A percentile compares a stretch with the other conserved stretches of the same genome.
These are phyloP conservation scores for Neodidymelliopsis sp. DNA, from an alignment of 2,329 filamentous ascomycete species.

Conservation along the genomic window DNA sequence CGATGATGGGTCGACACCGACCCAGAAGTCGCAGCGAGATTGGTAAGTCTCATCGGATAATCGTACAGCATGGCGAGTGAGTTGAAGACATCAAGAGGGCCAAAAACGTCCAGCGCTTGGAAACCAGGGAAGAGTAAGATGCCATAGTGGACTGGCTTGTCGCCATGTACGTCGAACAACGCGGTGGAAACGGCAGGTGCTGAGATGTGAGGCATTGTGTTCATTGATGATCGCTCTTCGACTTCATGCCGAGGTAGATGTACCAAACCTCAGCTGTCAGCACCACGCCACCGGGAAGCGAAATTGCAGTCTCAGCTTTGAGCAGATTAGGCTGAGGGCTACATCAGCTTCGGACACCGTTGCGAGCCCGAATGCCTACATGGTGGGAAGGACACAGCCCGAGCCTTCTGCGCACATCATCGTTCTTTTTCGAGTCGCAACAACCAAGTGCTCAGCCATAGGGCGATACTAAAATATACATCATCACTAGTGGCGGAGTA, in stretches of 20 bases:
- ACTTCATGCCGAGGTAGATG: constrained; percentile 10
- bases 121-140: constrained; percentile 33
- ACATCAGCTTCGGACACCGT: background rate
- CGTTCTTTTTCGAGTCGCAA: too few relatives aligned
- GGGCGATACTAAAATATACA: too few relatives aligned
- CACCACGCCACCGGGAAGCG: constrained; percentile 11
- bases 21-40: constrained; percentile 30
- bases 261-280: constrained; percentile 11
- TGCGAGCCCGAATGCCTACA: too few relatives aligned
- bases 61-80: constrained; percentile 37
- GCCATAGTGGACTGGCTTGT: constrained; percentile 30
- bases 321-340: constrained; percentile 10
- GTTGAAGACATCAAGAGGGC: constrained; percentile 56
- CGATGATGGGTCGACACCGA: constrained; percentile 34
- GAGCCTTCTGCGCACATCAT: too few relatives aligned
- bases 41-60: constrained; percentile 38
- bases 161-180: constrained; percentile 19
- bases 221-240: constrained; percentile 1
- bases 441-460: too few relatives aligned
- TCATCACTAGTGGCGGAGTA: too few relatives aligned
- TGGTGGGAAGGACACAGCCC: too few relatives aligned
- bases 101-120: constrained; percentile 47
- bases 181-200: background rate
- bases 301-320: constrained; percentile 6
- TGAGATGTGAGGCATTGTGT: constrained; percentile 2